These are phyloP conservation scores for Sarocladium kiliense DNA, from an alignment of 2,329 filamentous ascomycete genomes.

Conservation along the genomic window DNA sequence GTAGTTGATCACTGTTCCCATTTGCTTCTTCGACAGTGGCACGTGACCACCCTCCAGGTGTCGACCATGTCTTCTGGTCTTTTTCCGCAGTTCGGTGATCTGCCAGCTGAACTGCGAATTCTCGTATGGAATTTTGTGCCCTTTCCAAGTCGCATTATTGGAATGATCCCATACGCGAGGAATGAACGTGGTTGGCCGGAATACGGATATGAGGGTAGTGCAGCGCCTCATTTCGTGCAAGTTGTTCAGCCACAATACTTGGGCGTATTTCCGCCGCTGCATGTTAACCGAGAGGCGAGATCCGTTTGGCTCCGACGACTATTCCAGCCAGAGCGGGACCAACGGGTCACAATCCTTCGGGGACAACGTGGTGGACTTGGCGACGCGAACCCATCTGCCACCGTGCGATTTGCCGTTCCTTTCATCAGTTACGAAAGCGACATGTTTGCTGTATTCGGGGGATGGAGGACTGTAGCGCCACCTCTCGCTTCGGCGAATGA, in stretches of 20 bases:
- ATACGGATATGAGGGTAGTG: background rate
- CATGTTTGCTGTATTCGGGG: background rate
- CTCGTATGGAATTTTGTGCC: background rate
- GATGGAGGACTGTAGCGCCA: background rate
- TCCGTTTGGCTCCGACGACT: background rate
- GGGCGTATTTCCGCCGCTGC: background rate
- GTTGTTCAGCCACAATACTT: background rate
- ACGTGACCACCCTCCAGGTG: no score
- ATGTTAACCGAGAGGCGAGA: slow-evolving; percentile 1
- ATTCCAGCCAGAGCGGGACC: background rate
- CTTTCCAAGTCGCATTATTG: background rate
- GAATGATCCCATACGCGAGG: background rate
- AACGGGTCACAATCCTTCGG: background rate
- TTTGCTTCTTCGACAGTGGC: no score
- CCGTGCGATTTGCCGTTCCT: background rate
- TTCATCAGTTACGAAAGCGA: slow-evolving; percentile 2
- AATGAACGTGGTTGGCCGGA: background rate
- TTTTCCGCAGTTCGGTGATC: background rate
- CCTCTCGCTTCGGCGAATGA: background rate
- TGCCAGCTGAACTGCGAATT: background rate
- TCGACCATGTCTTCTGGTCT: background rate
- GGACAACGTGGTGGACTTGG: background rate
- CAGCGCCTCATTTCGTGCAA: background rate
- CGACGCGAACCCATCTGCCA: background rate
- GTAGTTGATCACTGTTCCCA: no score